Conservation (phyloP, 2,329 filamentous ascomycete species). For the Calonectria naviculata region DNA sequence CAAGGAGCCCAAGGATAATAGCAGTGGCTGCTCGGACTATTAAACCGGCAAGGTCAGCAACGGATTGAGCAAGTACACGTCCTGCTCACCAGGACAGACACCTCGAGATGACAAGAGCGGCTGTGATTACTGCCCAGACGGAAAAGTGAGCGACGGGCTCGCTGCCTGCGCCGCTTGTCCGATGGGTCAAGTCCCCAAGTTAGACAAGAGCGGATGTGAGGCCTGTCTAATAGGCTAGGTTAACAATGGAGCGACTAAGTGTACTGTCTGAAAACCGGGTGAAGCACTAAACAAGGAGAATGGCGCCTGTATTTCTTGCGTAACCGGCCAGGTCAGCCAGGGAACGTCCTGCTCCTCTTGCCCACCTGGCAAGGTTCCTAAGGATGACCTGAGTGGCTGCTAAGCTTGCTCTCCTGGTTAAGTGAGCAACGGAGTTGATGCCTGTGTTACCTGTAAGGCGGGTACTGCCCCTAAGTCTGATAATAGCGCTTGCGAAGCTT, state of each 20-base stretch:
- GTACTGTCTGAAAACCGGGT: background rate
- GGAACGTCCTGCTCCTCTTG: background rate
- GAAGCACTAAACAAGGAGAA: background rate
- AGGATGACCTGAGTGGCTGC: background rate
- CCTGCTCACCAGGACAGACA: background rate
- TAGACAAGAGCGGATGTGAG: background rate
- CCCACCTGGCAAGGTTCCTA: background rate
- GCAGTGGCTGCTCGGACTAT: background rate
- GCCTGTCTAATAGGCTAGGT: background rate
- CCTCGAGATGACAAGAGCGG: background rate
- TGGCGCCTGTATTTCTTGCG: background rate
- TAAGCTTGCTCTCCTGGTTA: background rate
- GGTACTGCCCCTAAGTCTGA: background rate
- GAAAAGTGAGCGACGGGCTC: background rate
- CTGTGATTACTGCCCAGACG: background rate
- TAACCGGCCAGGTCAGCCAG: background rate
- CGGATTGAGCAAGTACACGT: background rate
- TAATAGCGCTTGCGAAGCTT: background rate
- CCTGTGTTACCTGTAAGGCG: background rate
- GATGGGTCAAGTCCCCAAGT: background rate
- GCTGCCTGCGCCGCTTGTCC: background rate
- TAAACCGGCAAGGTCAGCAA: background rate
- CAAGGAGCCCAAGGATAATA: background rate
- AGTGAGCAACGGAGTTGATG: background rate
- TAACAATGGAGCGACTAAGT: background rate